Evolutionary conservation across 441 rosid genomes (phyloP).

Genomic region (Pelargonium cotyledonis): DNA sequence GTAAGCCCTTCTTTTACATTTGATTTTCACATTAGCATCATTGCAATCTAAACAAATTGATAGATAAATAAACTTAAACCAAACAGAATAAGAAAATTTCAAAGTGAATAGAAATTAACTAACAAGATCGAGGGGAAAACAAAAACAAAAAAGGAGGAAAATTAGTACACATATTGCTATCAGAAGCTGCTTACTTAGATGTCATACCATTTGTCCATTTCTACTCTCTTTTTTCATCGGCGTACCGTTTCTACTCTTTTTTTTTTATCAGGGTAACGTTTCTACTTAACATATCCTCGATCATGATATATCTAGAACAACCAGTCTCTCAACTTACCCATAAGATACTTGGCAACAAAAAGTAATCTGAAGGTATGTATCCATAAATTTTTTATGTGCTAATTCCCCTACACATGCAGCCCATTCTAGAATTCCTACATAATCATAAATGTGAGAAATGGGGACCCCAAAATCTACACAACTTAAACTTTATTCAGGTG

Average conservation of each 20-base stretch:
- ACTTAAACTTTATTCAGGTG: too few species aligned
- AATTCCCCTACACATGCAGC: neutral
- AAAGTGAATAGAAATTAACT: neutral
- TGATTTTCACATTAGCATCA: neutral
- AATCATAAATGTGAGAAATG: neutral
- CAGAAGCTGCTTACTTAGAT: neutral
- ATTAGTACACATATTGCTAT: too few species aligned
- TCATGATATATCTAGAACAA: neutral
- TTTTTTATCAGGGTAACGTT: too few species aligned
- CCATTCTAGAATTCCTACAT: neutral
- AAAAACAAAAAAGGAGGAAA: too few species aligned
- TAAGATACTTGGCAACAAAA: neutral
- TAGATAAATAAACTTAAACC: neutral
- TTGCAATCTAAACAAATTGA: neutral
- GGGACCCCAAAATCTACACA: neutral
- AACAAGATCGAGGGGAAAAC: too few species aligned
- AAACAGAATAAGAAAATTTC: neutral
- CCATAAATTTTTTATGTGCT: neutral
- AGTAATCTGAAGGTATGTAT: neutral
- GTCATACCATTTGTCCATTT: neutral
- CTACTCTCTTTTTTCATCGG: too few species aligned
- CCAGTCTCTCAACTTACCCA: neutral
- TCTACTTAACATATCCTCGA: neutral
- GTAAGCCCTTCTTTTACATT: neutral
- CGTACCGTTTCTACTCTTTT: too few species aligned